Conservation (phyloP, 345 rosid species). For the Arabidopsis suecica region DNA sequence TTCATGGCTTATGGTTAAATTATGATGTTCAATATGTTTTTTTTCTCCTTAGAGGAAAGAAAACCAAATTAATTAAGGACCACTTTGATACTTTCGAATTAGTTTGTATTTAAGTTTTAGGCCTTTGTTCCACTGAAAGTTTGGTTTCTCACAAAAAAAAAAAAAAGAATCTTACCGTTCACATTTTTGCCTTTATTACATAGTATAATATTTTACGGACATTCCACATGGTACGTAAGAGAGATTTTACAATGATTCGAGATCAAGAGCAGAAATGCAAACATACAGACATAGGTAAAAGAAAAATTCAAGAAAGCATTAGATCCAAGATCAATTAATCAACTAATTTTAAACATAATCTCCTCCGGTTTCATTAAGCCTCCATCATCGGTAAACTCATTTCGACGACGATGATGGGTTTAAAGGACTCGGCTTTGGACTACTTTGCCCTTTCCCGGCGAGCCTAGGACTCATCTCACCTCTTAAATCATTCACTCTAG, state of each 20-base stretch:
- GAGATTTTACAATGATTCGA: conserved; percentile 25
- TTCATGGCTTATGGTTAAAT: background rate
- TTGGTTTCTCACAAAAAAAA: background rate
- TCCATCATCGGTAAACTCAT: conserved; percentile 33
- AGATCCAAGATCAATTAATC: conserved; percentile 37
- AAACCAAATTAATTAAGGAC: background rate
- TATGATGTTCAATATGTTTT: background rate
- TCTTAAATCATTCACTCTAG: conserved; percentile 71
- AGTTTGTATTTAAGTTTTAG: too few species aligned
- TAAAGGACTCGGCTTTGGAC: conserved; percentile 70
- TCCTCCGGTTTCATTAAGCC: conserved; percentile 14
- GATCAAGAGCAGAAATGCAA: conserved; percentile 5
- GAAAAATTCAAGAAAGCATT: conserved; percentile 50
- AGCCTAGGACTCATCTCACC: conserved; percentile 63
- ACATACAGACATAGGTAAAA: background rate
- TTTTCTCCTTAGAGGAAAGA: background rate
- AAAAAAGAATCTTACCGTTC: background rate
- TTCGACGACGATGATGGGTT: conserved; percentile 44
- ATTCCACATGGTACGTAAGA: background rate
- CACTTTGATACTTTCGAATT: too few species aligned
- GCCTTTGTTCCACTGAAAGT: background rate
- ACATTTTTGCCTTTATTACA: background rate
- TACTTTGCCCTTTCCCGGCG: conserved; percentile 45
- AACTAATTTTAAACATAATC: conserved; percentile 13
- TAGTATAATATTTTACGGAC: conserved; percentile 4